Base-by-base conservation (phyloP, 345 rosid genomes). In the Salix brachista region DNA sequence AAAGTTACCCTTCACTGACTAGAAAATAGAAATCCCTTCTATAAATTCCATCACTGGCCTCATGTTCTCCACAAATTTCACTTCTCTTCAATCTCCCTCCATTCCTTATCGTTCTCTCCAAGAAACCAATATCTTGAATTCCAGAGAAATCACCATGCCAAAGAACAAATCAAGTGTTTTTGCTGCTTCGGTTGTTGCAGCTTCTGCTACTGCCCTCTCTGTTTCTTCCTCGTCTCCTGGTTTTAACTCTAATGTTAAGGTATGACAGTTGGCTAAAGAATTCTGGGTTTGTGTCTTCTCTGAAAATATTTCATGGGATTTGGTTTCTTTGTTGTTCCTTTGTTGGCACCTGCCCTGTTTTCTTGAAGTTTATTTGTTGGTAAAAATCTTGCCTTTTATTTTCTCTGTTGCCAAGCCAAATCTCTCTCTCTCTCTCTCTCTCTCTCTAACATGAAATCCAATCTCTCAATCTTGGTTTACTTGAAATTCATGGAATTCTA, bases 151-250 rank as follows among this genome's bases (percentile, higher is more conserved):
- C 61, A 48, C 67, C 60, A 74, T 69, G 36, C n/a, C 25, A 65
- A 90, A 87, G 93, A 91, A 88, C 86, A 89, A 86, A 80, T 85
- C 92, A 4, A 85, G 89, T 37, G 30, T 89, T 68, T 58, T 89
- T 1, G 90, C 89, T 44, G 94, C 88, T 60, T 87, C 91, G 26
- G 85, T 85, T 52, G 80, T 89, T 30, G 89, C 93, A 30, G 84
- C 86, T 14, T 65, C 86, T 25, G 87, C 87, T 52, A 72, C 89
- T 32, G 88, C 89, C 39, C 76, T 87, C 77, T 80, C 91, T 67
- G 80, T 85, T 17, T 83, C 88, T 23, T 78, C 75, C 54, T 37
- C 74, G 1, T 69, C n/a, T 69, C 71, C 54, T 12, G 11, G 75
- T 42, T 82, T 67, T 65, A 78, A 72, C 52, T 78, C 86, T 76